Conservation (phyloP, 169 alveolate genomes). For the Plasmodium billcollinsi region DNA sequence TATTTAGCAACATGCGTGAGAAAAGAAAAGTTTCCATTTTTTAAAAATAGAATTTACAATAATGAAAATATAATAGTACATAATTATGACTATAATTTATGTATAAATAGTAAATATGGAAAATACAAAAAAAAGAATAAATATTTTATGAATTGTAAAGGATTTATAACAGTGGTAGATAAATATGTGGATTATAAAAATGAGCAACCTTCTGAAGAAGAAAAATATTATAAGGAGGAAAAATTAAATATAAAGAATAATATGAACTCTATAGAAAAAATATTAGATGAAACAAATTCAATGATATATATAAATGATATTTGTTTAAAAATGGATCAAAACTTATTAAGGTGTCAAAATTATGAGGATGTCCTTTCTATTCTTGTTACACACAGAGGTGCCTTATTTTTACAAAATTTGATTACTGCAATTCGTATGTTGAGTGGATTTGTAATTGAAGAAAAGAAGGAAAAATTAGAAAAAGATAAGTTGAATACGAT, state of each 20-base stretch:
- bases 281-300: conserved; percentile 67
- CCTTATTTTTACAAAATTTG: conserved; percentile 83
- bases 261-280: conserved; percentile 45
- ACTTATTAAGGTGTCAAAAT: conserved; percentile 78
- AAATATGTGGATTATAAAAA: conserved; percentile 2
- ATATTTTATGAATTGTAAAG: conserved; percentile 10
- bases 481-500: conserved; percentile 77
- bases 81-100: neutral
- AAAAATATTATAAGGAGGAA: neutral
- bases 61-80: neutral
- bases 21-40: conserved; percentile 7
- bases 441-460: conserved; percentile 80
- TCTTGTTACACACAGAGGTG: conserved; percentile 87
- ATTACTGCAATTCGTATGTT: conserved; percentile 84
- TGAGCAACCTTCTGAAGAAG: neutral
- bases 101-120: conserved; percentile 5
- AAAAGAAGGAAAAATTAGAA: conserved; percentile 24
- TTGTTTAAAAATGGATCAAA: conserved; percentile 85
- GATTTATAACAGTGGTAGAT: conserved; percentile 14
- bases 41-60: neutral
- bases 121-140: neutral
- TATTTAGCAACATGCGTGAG: conserved; percentile 11
- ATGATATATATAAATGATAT: conserved; percentile 81
- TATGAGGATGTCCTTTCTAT: conserved; percentile 82
- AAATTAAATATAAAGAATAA: conserved; percentile 3